These are phyloP conservation scores for Pelargonium australe DNA, from an alignment of 441 rosid species.

Conservation along the genomic window DNA sequence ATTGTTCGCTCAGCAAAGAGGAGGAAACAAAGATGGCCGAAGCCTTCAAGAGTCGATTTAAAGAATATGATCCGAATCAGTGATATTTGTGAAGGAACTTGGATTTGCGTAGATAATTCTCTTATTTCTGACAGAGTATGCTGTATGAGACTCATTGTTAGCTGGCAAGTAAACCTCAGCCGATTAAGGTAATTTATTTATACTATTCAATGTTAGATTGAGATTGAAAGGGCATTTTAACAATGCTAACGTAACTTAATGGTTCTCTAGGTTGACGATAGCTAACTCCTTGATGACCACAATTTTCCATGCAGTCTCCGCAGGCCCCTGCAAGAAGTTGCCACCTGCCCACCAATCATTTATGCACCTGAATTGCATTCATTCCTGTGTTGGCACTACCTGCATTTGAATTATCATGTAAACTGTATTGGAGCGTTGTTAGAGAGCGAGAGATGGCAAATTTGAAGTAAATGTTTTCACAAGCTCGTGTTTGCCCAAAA, in stretches of 20 bases:
- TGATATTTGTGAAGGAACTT: conserved; percentile 15
- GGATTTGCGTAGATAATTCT: neutral
- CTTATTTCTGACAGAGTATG: neutral
- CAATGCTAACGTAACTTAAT: neutral
- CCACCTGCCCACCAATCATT: no score
- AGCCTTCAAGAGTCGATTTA: conserved; percentile 56
- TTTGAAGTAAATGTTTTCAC: no score
- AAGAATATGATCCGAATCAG: conserved; percentile 50
- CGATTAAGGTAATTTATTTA: no score
- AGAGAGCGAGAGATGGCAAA: no score
- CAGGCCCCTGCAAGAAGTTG: no score
- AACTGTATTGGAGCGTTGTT: no score
- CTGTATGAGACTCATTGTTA: neutral
- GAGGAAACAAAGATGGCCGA: conserved; percentile 57
- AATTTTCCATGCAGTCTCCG: no score
- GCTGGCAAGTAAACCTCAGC: neutral
- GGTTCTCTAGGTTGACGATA: neutral
- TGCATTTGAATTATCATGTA: no score
- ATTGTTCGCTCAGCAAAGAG: conserved; percentile 55
- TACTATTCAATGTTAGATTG: neutral
- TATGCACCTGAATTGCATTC: no score
- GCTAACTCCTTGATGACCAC: no score
- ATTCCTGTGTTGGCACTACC: no score
- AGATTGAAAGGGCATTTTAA: neutral
- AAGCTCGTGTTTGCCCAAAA: no score